Conservation (phyloP, 2,329 filamentous ascomycete species). For the Talaromyces sp. region DNA sequence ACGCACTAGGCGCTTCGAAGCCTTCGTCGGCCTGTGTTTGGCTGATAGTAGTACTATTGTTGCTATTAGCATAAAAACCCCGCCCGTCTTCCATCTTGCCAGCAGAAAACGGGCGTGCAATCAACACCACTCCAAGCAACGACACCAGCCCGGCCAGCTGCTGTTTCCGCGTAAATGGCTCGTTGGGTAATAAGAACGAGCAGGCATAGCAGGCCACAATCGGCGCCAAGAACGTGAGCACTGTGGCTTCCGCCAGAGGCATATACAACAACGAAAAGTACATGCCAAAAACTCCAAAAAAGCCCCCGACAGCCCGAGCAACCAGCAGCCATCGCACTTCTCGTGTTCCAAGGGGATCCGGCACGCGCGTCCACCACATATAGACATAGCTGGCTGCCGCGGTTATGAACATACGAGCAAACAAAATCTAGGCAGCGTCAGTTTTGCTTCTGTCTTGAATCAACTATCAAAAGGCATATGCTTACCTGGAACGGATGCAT, state of each 20-base stretch:
- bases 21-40: not conserved
- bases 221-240: constrained; percentile 81
- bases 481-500: constrained; percentile 72
- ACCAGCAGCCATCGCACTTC: constrained; percentile 65
- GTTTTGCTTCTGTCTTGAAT: not conserved
- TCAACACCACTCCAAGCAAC: constrained; percentile 73
- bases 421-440: constrained; percentile 55
- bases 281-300: constrained; percentile 75
- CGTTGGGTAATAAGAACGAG: constrained; percentile 62
- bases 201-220: constrained; percentile 75
- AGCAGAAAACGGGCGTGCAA: constrained; percentile 59
- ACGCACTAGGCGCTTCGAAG: constrained; percentile 15
- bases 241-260: constrained; percentile 78
- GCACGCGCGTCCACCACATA: constrained; percentile 65
- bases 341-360: constrained; percentile 62
- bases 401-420: constrained; percentile 73
- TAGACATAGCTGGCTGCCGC: constrained; percentile 61
- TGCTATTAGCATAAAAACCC: not conserved
- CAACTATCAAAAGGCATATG: not conserved
- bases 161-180: constrained; percentile 73
- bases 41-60: constrained; percentile 4
- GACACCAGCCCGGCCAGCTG: constrained; percentile 71
- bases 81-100: constrained; percentile 7
- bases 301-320: constrained; percentile 63
- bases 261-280: constrained; percentile 73